Percentiles rank a stretch among this genome's conserved stretches.
Evolutionary conservation across 768 basidiomycete species (phyloP).

Genomic region (Steccherinum ochraceum): DNA sequence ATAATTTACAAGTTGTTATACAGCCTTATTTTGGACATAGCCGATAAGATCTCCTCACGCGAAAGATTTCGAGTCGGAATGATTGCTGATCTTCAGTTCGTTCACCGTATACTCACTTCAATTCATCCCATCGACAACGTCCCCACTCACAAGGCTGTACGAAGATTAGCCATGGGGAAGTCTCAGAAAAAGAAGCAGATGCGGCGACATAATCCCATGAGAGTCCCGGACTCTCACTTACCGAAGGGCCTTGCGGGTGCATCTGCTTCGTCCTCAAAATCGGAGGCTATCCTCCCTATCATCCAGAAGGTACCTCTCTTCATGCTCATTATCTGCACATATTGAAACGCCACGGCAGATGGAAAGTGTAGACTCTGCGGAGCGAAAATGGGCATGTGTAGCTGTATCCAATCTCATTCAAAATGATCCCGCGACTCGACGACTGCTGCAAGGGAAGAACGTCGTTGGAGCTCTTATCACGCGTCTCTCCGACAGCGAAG

Average conservation of each 20-base stretch:
- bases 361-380: constrained; percentile 66
- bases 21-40: too few species aligned
- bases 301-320: constrained; percentile 82
- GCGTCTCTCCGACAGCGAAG: constrained; percentile 82
- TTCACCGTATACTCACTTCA: too few species aligned
- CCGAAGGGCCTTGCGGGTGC: constrained; percentile 76
- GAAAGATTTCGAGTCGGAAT: too few species aligned
- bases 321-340: background rate
- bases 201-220: constrained; percentile 89
- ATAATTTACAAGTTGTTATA: too few species aligned
- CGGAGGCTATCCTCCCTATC: constrained; percentile 77
- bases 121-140: too few species aligned
- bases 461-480: constrained; percentile 82
- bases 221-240: constrained; percentile 90
- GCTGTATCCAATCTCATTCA: constrained; percentile 94
- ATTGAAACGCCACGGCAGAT: too few species aligned
- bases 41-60: too few species aligned
- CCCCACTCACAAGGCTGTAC: too few species aligned
- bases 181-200: constrained; percentile 81
- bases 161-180: too few species aligned
- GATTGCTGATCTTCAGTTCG: too few species aligned
- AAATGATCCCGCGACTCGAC: constrained; percentile 88
- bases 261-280: constrained; percentile 66
- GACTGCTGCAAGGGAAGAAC: constrained; percentile 87
- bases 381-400: constrained; percentile 94